phyloP scores from a whole-genome alignment of 176 grass and related monocot species.

The Paspalum vaginatum region DNA sequence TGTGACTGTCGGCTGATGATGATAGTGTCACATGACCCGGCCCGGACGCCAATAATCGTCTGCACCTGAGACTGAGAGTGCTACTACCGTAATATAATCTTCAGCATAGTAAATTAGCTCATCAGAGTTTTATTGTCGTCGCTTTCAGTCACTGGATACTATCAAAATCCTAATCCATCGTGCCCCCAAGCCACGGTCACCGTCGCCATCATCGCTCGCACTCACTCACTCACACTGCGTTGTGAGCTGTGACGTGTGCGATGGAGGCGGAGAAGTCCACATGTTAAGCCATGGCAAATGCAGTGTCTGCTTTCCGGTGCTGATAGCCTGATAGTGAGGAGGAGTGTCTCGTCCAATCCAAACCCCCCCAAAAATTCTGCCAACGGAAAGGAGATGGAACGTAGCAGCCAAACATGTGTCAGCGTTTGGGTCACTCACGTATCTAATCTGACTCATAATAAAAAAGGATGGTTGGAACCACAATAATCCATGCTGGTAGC shows the following conservation, averaged over 20 bases:
- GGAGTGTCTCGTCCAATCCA: not conserved
- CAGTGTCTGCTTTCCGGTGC: no score
- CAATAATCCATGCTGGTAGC: not conserved
- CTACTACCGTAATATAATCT: not conserved
- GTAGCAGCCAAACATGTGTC: constrained; percentile 21
- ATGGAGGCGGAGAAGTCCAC: constrained; percentile 12
- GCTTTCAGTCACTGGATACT: not conserved
- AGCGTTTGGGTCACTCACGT: not conserved
- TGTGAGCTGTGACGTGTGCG: constrained; percentile 14
- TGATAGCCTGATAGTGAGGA: not conserved
- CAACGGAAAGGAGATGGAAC: constrained; percentile 16
- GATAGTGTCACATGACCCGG: not conserved
- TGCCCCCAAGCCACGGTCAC: constrained; percentile 26
- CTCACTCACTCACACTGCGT: not conserved
- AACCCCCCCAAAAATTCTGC: not conserved
- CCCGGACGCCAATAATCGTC: not conserved
- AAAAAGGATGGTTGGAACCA: not conserved
- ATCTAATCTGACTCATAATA: constrained; percentile 9
- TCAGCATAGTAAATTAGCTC: not conserved
- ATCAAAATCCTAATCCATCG: constrained; percentile 19
- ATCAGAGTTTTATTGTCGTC: not conserved
- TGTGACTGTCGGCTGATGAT: not conserved
- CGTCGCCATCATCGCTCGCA: constrained; percentile 37
- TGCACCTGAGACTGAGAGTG: not conserved
- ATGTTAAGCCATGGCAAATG: constrained; percentile 24